phyloP scores from a whole-genome alignment of 306 rosid species.

The Castanea sativa region DNA sequence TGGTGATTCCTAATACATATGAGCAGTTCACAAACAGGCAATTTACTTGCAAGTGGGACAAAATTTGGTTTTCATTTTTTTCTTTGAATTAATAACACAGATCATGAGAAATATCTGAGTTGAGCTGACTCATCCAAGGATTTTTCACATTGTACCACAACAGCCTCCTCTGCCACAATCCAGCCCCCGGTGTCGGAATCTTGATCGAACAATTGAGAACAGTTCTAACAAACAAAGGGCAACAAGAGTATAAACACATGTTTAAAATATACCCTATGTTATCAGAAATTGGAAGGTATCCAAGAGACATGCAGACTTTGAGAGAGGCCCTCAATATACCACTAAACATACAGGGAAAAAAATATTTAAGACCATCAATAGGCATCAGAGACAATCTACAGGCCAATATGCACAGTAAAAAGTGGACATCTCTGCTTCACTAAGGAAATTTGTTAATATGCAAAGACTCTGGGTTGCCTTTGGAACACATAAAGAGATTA shows the following conservation, averaged over 20 bases:
- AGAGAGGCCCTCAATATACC: background rate
- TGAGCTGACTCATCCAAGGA: conserved; percentile 23
- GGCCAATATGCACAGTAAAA: background rate
- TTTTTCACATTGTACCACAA: conserved; percentile 58
- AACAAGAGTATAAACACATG: background rate
- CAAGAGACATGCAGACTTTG: background rate
- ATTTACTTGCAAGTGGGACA: conserved; percentile 1
- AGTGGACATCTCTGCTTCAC: background rate
- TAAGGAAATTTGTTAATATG: conserved; percentile 1
- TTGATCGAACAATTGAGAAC: conserved; percentile 40
- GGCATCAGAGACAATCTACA: background rate
- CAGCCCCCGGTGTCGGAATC: conserved; percentile 40
- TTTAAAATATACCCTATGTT: background rate
- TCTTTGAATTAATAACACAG: background rate
- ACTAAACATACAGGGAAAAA: background rate
- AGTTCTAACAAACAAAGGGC: conserved; percentile 44
- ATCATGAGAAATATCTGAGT: conserved; percentile 34
- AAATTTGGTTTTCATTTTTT: background rate
- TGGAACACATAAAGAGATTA: background rate
- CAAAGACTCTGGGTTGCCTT: background rate
- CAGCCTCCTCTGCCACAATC: conserved; percentile 68
- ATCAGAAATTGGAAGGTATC: background rate
- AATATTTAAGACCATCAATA: background rate
- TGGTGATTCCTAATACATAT: background rate
- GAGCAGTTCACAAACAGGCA: background rate